Evolutionary conservation across 2,329 filamentous ascomycete genomes (phyloP), one percentile per base, ranked within the genome.

Genomic region (Sporothrix globosa): DNA sequence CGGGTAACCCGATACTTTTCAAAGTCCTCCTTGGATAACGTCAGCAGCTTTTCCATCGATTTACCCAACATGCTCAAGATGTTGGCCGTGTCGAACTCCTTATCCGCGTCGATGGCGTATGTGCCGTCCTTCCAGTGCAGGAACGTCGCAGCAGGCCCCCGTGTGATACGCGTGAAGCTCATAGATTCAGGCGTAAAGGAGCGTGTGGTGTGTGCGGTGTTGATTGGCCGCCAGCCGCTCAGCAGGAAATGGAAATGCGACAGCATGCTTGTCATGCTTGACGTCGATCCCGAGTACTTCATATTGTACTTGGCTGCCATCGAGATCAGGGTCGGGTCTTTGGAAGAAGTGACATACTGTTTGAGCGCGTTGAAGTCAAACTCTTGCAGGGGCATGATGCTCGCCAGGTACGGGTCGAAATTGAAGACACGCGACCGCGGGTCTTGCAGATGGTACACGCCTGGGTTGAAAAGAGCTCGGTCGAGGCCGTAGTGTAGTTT

Each of bases 31-130:
- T 89, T 94, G 1, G 92, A 87, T 21, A 96, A 80, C 0, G 96
- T 98, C 39, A 99, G 85, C 41, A 98, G 86, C 80, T 98, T 97
- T 80, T 99, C 96, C 89, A 99, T 93, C 0, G 94, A 97, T 77
- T 96, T 96, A 17, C 96, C 96, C 19, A 99, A 86, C 85, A 95
- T 93, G 80, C 91, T 96, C 66, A 99, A 85, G 44, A 99, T 88
- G 74, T 92, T 98, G 44, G 92, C 91, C 9, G 83, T 86, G 76
- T 97, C 94, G 75, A 88, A 96, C 77, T 97, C 87, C 81, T 98
- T 99, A 80, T 99, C 96, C 0, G 94, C 92, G 78, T 99, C 96
- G 71, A 99, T 96, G 5, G 95, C 94, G 78, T 99, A 99, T 0
- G 89, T 87, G 0, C 94, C 95, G 76, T 97, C 87, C 74, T 92